Conservation (phyloP, 768 basidiomycete genomes). For the Wakefieldia striispora region DNA sequence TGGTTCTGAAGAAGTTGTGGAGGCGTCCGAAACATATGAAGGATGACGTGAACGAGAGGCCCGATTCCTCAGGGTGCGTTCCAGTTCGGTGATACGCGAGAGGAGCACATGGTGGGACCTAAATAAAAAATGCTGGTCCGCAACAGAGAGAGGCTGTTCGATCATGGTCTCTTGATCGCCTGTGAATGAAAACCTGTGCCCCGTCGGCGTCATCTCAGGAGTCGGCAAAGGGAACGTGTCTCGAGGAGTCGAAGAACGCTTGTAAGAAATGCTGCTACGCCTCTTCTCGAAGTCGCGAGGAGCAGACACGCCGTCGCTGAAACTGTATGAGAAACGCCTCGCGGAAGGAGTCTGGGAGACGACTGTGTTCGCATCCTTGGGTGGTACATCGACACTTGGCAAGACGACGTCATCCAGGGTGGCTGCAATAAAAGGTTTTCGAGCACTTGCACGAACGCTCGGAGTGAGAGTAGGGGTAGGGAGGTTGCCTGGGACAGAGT, state of each 20-base stretch:
- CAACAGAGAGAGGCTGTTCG: slow-evolving; percentile 57
- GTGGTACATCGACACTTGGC: slow-evolving; percentile 9
- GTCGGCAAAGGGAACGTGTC: slow-evolving; percentile 57
- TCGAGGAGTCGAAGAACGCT: slow-evolving; percentile 42
- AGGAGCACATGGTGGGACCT: slow-evolving; percentile 82
- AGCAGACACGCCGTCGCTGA: slow-evolving; percentile 22
- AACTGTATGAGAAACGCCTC: slow-evolving; percentile 28
- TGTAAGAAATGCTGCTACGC: slow-evolving; percentile 78
- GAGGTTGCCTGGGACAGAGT: slow-evolving; percentile 35
- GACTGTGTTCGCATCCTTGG: not conserved
- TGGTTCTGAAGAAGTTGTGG: slow-evolving; percentile 44
- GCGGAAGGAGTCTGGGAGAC: slow-evolving; percentile 15
- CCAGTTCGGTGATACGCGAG: slow-evolving; percentile 78
- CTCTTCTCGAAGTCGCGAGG: slow-evolving; percentile 35
- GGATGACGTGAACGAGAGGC: slow-evolving; percentile 45
- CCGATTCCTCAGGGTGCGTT: slow-evolving; percentile 55
- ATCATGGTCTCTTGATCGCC: slow-evolving; percentile 17
- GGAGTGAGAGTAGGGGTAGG: slow-evolving; percentile 59
- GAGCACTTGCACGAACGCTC: slow-evolving; percentile 41
- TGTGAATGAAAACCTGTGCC: slow-evolving; percentile 39
- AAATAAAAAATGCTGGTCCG: slow-evolving; percentile 84
- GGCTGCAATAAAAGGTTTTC: slow-evolving; percentile 29
- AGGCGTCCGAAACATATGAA: slow-evolving; percentile 49
- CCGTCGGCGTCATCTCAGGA: slow-evolving; percentile 72
- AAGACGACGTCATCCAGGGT: slow-evolving; percentile 24